Evolutionary conservation across 345 rosid species (phyloP), one percentile per base, ranked within the genome.

Genomic region (Melastoma malabathricum): DNA sequence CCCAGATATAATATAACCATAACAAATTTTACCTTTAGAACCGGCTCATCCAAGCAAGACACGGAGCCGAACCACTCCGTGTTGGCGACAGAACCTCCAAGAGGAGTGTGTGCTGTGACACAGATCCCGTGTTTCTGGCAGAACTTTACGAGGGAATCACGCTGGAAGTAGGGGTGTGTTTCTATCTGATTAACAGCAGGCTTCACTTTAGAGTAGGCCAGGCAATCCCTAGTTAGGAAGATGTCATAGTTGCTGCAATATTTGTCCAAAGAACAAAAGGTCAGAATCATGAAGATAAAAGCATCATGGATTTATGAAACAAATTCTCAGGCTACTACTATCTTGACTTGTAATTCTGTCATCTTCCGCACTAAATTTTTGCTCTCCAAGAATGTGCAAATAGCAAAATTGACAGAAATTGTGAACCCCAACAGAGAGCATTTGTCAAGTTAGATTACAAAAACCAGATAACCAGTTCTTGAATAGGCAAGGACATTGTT

Each of bases 151-250:
- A 86, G 95, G 13, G 75, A 86, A 2, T 86, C 88, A 0, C 97
- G 90, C 61, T 89, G 97, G 56, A 89, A 89, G 71, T 86, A 89
- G 38, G 94, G 95, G 52, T 86, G 95, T 7, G 88, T 81, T 68
- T 89, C 95, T 1, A 89, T 71, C 73, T 89, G 97, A 72, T 89
- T 89, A 57, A 89, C 97, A n/a, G 88, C 94, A 7, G 97, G 97
- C 68, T 89, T 89, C 69, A 89, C 73, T 66, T 85, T 89, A 50
- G 94, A 77, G 75, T 83, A 86, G 41, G 97, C 94, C 53, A 89
- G 63, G 80, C 94, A 86, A 61, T 86, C 95, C 64, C 95, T 81
- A 3, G 95, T 79, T 39, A 89, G 69, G 68, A 79, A 89, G 58
- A 89, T 69, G 49, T 86, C 95, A 23, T 69, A 89, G 73, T 89